Evolutionary conservation across 2,329 filamentous ascomycete genomes (phyloP), one percentile per base, ranked within the genome.

Genomic region (Lasiodiplodia gonubiensis): DNA sequence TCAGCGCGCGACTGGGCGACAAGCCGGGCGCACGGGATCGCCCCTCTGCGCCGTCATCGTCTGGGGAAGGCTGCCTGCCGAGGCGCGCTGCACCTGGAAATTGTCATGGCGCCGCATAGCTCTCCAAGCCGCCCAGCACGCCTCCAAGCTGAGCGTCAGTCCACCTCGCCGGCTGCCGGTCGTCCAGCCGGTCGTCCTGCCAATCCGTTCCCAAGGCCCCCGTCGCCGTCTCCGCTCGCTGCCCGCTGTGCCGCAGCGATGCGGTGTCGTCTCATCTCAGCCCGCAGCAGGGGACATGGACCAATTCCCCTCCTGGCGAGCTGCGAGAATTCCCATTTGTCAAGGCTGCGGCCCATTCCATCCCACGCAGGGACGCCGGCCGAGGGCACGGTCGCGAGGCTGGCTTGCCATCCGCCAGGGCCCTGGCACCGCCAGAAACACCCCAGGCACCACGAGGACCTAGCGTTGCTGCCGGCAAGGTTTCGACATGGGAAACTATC

Each of bases 41-140:
- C 54, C 65, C 46, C 30, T 60, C 53, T 52, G 37, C 42, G 55
- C 65, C 54, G 46, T 53, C 65, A 67, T 53, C 61, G 54, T 67
- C 65, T 61, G 65, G 65, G 65, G 65, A 67, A 67, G 46, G 55
- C 25, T 37, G 55, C 35, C 49, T 67, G 65, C 65, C 54, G 55
- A 67, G 55, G 23, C 39, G 16, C 35, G 59, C 42, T 35, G 59
- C 59, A 63, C 42, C 42, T 23, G 37, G 37, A 11, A 59, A 59
- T 59, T 59, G 55, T 30, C 55, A 46, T 59, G 55, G 55, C 35
- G 55, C 55, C 37, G 54, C 39, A 25, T 27, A n/a, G 54, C 54
- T 42, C 54, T 39, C 57, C 42, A 63, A 49, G 59, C 27, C 59
- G 59, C 59, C 59, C 59, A 63, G 59, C 46, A 23, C 27, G 59